Percentiles rank a stretch among this genome's conserved stretches.
These are phyloP conservation scores for Clonostachys chloroleuca DNA, from an alignment of 2,329 filamentous ascomycete species.

Conservation along the genomic window DNA sequence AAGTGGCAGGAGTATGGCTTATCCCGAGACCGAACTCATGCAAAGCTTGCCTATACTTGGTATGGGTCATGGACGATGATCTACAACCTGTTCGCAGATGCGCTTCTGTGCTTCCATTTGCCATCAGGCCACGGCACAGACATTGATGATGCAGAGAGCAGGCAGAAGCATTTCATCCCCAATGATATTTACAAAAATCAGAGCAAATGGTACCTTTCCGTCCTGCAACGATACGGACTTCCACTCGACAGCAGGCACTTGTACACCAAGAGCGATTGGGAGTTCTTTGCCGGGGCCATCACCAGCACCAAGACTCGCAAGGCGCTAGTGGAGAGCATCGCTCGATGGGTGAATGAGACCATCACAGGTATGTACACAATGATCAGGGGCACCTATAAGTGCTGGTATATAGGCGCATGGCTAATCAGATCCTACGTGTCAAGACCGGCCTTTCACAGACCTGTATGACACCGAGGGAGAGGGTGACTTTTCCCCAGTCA, in stretches of 20 bases:
- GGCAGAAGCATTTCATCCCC: constrained; percentile 56
- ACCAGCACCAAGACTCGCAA: constrained; percentile 62
- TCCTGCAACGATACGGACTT: constrained; percentile 77
- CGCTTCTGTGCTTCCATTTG: constrained; percentile 72
- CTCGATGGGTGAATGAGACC: constrained; percentile 81
- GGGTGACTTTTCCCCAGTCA: constrained; percentile 68
- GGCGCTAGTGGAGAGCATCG: constrained; percentile 70
- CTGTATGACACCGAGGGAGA: constrained; percentile 76
- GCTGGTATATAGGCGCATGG: too few relatives aligned
- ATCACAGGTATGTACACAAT: constrained; percentile 43
- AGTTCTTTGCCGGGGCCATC: constrained; percentile 82
- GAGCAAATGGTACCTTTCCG: constrained; percentile 74
- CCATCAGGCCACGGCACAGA: not conserved
- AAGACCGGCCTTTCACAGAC: constrained; percentile 73
- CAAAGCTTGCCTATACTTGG: constrained; percentile 77
- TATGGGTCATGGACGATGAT: constrained; percentile 79
- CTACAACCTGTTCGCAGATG: constrained; percentile 73
- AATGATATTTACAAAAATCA: constrained; percentile 73
- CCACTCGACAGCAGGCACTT: constrained; percentile 79
- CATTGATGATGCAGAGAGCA: not conserved
- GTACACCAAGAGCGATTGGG: constrained; percentile 89
- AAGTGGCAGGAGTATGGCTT: constrained; percentile 71
- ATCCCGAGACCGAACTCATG: constrained; percentile 66
- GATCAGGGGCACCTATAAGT: not conserved
- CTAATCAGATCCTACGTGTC: not conserved